These are phyloP conservation scores for Metschnikowia gruessii DNA, from an alignment of 805 yeast genomes.

Conservation along the genomic window DNA sequence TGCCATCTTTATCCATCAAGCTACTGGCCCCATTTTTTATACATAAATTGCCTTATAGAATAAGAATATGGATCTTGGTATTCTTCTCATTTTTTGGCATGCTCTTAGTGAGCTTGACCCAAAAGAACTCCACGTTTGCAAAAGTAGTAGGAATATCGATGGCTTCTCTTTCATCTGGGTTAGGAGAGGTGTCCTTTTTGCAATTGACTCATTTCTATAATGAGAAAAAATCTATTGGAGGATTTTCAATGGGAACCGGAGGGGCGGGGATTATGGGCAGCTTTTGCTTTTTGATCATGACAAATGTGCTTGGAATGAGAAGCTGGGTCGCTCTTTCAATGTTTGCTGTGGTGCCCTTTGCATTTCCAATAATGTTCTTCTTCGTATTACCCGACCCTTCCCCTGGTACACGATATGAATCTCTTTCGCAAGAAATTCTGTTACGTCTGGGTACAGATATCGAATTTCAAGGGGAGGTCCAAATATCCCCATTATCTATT, in stretches of 20 bases:
- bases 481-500: background rate
- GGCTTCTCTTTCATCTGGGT: conserved; percentile 82
- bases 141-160: conserved; percentile 67
- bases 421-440: background rate
- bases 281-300: conserved; percentile 63
- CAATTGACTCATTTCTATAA: conserved; percentile 77
- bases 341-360: conserved; percentile 54
- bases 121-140: conserved; percentile 27
- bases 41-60: conserved; percentile 57
- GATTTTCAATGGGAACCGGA: conserved; percentile 95
- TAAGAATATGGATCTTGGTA: conserved; percentile 55
- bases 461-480: background rate
- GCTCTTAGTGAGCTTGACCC: conserved; percentile 54
- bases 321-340: conserved; percentile 53
- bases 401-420: conserved; percentile 1
- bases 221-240: conserved; percentile 61
- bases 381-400: conserved; percentile 22
- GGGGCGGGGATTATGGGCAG: conserved; percentile 91
- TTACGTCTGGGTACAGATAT: background rate
- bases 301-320: conserved; percentile 61
- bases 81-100: conserved; percentile 67
- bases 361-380: conserved; percentile 39
- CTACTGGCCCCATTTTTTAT: conserved; percentile 75
- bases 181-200: conserved; percentile 87
- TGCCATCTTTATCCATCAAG: conserved; percentile 77